phyloP scores from a whole-genome alignment of 768 basidiomycete genomes.

The Termitomyces sp. region DNA sequence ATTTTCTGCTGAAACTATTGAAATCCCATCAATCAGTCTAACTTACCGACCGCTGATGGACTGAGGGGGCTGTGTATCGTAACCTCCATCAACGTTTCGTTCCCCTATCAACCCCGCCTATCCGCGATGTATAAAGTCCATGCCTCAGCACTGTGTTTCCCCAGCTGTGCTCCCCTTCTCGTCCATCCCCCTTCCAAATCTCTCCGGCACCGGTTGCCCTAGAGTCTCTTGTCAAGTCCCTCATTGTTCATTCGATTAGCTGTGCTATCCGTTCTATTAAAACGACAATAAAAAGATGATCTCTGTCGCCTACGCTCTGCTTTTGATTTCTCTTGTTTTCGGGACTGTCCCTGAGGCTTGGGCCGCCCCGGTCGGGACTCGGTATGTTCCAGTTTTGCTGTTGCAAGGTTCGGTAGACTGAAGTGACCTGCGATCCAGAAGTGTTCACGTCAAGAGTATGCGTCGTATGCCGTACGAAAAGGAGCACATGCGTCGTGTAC shows the following conservation, averaged over 20 bases:
- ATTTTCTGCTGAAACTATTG: too few species aligned
- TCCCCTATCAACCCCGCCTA: conserved; percentile 2
- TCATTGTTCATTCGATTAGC: conserved; percentile 5
- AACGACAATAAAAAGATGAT: conserved; percentile 5
- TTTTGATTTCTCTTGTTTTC: conserved; percentile 8
- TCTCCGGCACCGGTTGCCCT: conserved; percentile 17
- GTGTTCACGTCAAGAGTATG: conserved; percentile 4
- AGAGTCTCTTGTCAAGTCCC: conserved; percentile 6
- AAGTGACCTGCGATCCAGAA: not conserved
- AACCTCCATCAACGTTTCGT: not conserved
- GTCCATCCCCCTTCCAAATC: conserved; percentile 6
- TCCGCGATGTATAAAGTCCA: conserved; percentile 1
- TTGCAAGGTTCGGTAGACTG: not conserved
- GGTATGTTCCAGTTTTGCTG: not conserved
- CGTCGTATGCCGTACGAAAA: conserved; percentile 4
- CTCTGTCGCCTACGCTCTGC: conserved; percentile 9
- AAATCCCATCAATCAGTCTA: not conserved
- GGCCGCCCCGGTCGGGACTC: conserved; percentile 11
- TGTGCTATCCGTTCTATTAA: conserved; percentile 2
- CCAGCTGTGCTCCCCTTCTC: conserved; percentile 13
- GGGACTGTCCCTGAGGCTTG: conserved; percentile 3
- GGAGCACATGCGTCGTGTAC: conserved; percentile 3
- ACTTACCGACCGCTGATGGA: not conserved
- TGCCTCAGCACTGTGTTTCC: not conserved
- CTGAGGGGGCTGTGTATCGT: not conserved